Conservation (phyloP, 2,329 filamentous ascomycete genomes). For the Mycosphaerelloides madeirae region DNA sequence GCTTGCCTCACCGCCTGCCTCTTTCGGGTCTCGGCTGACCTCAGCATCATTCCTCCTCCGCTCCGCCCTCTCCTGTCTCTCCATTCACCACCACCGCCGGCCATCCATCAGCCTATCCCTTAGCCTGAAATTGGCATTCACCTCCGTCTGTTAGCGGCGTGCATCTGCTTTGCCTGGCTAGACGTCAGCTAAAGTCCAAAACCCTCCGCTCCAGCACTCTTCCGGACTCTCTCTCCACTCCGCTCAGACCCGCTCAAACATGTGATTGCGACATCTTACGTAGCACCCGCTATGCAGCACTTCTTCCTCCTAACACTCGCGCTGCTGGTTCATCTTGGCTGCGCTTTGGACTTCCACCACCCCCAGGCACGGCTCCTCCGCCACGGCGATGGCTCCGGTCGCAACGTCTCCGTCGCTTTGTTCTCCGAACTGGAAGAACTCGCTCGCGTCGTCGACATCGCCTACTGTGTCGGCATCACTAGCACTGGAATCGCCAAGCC, state of each 20-base stretch:
- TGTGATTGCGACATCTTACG: conserved; percentile 23
- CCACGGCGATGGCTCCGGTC: conserved; percentile 28
- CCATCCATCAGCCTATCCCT: too few species aligned
- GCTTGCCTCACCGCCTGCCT: too few species aligned
- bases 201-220: too few species aligned
- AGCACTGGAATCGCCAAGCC: conserved; percentile 79
- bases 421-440: conserved; percentile 82
- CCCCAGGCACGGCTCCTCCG: conserved; percentile 31
- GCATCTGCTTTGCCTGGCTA: too few species aligned
- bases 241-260: conserved; percentile 14
- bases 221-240: too few species aligned
- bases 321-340: conserved; percentile 22
- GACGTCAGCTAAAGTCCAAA: not conserved
- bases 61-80: too few species aligned
- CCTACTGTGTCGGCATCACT: conserved; percentile 84
- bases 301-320: conserved; percentile 3
- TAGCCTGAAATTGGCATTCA: too few species aligned
- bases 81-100: too few species aligned
- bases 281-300: conserved; percentile 3
- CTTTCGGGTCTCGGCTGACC: too few species aligned
- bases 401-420: conserved; percentile 55
- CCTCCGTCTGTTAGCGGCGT: too few species aligned
- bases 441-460: conserved; percentile 86
- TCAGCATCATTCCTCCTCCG: too few species aligned
- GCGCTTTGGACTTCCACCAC: conserved; percentile 15